These are phyloP conservation scores for Toxicodendron radicans DNA, from an alignment of 345 rosid genomes.

Conservation along the genomic window DNA sequence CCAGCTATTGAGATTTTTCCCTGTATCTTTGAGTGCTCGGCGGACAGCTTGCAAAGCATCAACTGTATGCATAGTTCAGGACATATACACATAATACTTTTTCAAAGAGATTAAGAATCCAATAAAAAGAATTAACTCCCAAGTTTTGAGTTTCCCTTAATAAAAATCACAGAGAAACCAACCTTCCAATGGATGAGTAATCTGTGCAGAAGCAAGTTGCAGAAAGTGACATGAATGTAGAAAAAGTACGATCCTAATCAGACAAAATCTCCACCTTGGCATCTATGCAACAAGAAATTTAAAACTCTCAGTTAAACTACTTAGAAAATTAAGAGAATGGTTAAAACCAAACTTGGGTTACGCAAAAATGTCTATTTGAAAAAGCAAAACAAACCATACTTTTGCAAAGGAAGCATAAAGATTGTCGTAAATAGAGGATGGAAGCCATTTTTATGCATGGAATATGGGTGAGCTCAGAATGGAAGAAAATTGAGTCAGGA, in stretches of 20 bases:
- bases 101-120: too few species aligned
- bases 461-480: too few species aligned
- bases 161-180: not conserved
- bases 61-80: not conserved
- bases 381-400: too few species aligned
- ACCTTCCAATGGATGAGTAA: constrained; percentile 68
- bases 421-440: not conserved
- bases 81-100: not conserved
- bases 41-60: constrained; percentile 9
- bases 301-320: too few species aligned
- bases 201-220: constrained; percentile 36
- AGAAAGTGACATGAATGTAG: constrained; percentile 28
- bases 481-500: too few species aligned
- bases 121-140: too few species aligned
- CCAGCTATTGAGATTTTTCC: constrained; percentile 66
- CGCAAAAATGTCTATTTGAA: too few species aligned
- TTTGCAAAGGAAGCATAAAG: not conserved
- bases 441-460: too few species aligned
- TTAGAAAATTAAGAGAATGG: too few species aligned
- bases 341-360: too few species aligned
- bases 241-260: constrained; percentile 23
- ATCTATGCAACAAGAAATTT: too few species aligned
- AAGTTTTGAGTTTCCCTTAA: too few species aligned
- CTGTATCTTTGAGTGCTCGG: not conserved
- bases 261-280: constrained; percentile 25